Percentiles rank a stretch among this genome's conserved stretches.
These are phyloP conservation scores for Euphorbia schlechtendalii DNA, from an alignment of 441 rosid genomes.

Conservation along the genomic window DNA sequence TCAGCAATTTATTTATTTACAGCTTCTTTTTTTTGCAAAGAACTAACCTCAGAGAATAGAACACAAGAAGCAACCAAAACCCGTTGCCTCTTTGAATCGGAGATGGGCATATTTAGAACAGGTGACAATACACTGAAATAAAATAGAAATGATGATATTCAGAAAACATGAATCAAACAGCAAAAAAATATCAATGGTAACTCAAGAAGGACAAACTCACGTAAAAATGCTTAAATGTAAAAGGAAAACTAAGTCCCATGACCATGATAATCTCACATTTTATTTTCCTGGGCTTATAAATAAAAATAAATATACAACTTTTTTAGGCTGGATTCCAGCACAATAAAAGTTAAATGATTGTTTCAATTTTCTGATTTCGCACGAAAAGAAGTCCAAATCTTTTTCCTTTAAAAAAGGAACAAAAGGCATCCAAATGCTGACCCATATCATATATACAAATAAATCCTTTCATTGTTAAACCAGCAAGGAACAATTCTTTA, in stretches of 20 bases:
- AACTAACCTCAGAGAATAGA: conserved; percentile 98
- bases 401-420: neutral
- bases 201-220: conserved; percentile 1
- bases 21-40: conserved; percentile 21
- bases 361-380: neutral
- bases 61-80: conserved; percentile 98
- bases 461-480: neutral
- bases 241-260: conserved; percentile 9
- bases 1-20: conserved; percentile 12
- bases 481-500: neutral
- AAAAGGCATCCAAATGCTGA: neutral
- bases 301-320: neutral
- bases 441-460: neutral
- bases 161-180: conserved; percentile 14
- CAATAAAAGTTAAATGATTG: neutral
- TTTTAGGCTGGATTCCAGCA: neutral
- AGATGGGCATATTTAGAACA: conserved; percentile 91
- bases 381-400: neutral
- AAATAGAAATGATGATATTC: conserved; percentile 22
- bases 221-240: neutral
- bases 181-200: conserved; percentile 4
- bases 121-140: conserved; percentile 93
- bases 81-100: conserved; percentile 97
- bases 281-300: neutral
- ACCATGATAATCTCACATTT: neutral